phyloP scores from a whole-genome alignment of 768 basidiomycete species.

The Rhodotorula diobovata region DNA sequence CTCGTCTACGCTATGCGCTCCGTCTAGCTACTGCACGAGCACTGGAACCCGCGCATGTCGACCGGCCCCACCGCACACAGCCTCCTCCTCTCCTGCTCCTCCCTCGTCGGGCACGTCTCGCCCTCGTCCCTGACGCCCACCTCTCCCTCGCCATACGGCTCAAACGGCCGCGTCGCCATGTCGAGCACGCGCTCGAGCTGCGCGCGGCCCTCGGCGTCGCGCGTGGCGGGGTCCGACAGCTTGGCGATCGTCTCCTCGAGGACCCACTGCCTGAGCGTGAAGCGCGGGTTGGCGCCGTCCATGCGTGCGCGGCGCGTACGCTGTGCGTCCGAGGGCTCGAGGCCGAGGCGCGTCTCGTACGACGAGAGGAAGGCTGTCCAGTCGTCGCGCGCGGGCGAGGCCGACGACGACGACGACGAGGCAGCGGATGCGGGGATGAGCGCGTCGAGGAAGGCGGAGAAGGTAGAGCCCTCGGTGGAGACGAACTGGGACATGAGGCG shows the following conservation, averaged over 20 bases:
- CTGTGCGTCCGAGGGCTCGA: constrained; percentile 22
- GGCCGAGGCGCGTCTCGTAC: constrained; percentile 56
- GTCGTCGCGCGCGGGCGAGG: constrained; percentile 11
- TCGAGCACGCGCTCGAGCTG: constrained; percentile 71
- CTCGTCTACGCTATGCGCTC: not conserved
- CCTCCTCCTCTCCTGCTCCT: constrained; percentile 36
- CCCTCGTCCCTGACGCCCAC: constrained; percentile 45
- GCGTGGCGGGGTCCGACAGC: constrained; percentile 53
- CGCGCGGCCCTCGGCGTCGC: constrained; percentile 51
- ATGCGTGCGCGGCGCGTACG: constrained; percentile 53
- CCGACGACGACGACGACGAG: not conserved
- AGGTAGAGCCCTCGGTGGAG: constrained; percentile 46
- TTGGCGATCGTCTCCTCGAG: constrained; percentile 83
- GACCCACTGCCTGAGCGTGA: constrained; percentile 91
- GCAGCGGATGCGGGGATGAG: constrained; percentile 28
- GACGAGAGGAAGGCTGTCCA: constrained; percentile 43
- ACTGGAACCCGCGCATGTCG: constrained; percentile 42
- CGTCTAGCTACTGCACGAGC: constrained; percentile 32
- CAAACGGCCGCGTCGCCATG: constrained; percentile 85
- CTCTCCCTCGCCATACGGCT: constrained; percentile 70
- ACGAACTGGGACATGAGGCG: constrained; percentile 65
- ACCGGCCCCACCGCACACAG: constrained; percentile 35
- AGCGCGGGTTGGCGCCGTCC: constrained; percentile 72
- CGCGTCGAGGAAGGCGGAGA: constrained; percentile 37
- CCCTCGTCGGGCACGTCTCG: constrained; percentile 13